Base-by-base conservation (phyloP, 2,329 filamentous ascomycete species). In the Torrubiella hemipterigena region DNA sequence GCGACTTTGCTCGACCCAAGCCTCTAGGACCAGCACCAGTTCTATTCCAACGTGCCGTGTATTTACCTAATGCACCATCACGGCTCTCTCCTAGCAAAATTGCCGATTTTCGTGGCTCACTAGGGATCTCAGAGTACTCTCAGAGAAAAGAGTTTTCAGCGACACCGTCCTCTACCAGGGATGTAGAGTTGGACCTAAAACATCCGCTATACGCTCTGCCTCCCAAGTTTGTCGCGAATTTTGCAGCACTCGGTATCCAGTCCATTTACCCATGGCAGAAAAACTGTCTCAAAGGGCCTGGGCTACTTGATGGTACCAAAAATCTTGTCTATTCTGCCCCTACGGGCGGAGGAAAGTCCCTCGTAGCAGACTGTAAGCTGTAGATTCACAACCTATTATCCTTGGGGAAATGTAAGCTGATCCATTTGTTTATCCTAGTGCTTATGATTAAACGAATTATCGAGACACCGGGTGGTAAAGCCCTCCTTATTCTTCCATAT, bases 211-310 rank as follows among this genome's bases (percentile, higher is more conserved):
- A 85, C 55, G 69, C 59, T 7, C 59, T 87, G 11, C 74, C 78
- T 3, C 41, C 54, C 1, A 52, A 61, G 16, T 56, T 86, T 23
- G 69, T 81, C 4, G 53, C 61, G 13, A 86, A 85, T 44, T 69
- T 86, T 45, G 64, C 63, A 29, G 55, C 59, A 0, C 59, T 81
- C 23, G 81, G 81, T n/a, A 79, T 87, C 34, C 68, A 63, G 24
- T 69, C 67, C 40, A 86, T 86, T 36, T 86, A 86, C 43, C 77
- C 78, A 3, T 87, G 81, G 81, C 81, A 86, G 52, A 79, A 79
- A 30, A 73, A 76, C 35, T 87, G 81, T 45, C 61, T 87, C 7
- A 60, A 79, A 32, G 73, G 74, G 0, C 73, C 71, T 4, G 77
- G 79, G 0, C 61, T 85, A 13, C 58, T 87, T 10, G 51, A 59